A percentile compares a stretch with the other conserved stretches of the same genome.
Evolutionary conservation across 768 basidiomycete species (phyloP).

Genomic region (Suillus variegatus): DNA sequence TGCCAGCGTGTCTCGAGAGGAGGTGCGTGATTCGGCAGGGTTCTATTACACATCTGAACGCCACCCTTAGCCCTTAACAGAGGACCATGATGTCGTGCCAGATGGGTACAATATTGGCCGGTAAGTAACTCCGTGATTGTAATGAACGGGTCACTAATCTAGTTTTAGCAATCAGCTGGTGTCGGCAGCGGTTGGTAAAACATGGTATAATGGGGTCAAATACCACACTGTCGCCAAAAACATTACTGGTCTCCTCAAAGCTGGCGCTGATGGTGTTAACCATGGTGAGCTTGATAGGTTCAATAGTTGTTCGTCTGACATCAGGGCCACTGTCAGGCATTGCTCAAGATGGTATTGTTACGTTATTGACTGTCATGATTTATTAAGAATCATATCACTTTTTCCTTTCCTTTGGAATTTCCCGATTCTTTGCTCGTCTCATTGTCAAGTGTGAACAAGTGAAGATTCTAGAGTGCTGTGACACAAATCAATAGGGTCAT

Average conservation of each 20-base stretch:
- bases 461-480: conserved; percentile 4
- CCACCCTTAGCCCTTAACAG: conserved; percentile 23
- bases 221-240: conserved; percentile 51
- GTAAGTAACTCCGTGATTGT: conserved; percentile 23
- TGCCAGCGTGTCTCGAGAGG: conserved; percentile 49
- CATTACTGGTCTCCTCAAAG: conserved; percentile 53
- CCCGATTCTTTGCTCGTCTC: not conserved
- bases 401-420: not conserved
- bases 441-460: not conserved
- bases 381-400: conserved; percentile 18
- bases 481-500: conserved; percentile 12
- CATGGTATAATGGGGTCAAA: conserved; percentile 41
- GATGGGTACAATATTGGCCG: conserved; percentile 54
- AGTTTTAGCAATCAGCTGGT: conserved; percentile 40
- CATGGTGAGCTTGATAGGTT: conserved; percentile 39
- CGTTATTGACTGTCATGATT: conserved; percentile 56
- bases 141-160: not conserved
- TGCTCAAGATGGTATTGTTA: conserved; percentile 59
- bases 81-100: conserved; percentile 44
- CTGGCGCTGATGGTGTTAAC: conserved; percentile 54
- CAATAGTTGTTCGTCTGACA: not conserved
- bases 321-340: conserved; percentile 43
- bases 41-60: not conserved
- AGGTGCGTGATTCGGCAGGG: conserved; percentile 23
- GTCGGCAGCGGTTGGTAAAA: conserved; percentile 38